Base-by-base conservation (phyloP, 495 filamentous ascomycete genomes). In the Niebla homalea region DNA sequence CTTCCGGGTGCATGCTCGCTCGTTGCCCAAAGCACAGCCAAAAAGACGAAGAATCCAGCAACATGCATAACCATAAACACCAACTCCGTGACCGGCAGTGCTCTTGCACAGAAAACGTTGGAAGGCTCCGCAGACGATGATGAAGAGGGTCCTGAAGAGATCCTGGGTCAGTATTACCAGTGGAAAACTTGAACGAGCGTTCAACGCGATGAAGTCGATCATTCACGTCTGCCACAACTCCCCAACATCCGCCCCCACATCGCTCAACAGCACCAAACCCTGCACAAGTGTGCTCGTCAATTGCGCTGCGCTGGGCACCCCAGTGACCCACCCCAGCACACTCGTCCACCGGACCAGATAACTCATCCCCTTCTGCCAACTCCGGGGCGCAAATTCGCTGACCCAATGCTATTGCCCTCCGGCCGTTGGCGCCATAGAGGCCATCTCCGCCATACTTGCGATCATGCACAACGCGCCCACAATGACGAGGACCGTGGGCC, bases 11-110 rank as follows among this genome's bases (percentile, higher is more conserved):
- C 60, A 19, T 67, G 68, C 5, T 70, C 68, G 12, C 67, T 67
- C 39, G 79, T 67, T 25, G 73, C 69, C 63, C 72, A 73, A 16
- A 84, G 59, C 0, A 75, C 70, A 20, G 80, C 72, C 26, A 83
- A 61, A 43, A 82, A 70, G 14, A 67, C 76, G 49, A 84, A 77
- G 52, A 83, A 74, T 1, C 76, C 78, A 19, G 74, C 60, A 20
- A 80, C 59, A 62, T 84, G 80, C 15, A 81, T 63, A 18, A 80
- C 68, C 23, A 83, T 58, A 47, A 79, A 73, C 19, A 79, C 48
- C 0, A 65, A 70, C 57, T 83, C 77, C 25, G 82, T 60, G 26
- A 72, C 57, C 0, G 80, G 77, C 23, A 82, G 63, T 5, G 64
- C 58, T 18, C 67, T 65, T 4, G 70, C 69, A 1, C 77, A 51